A percentile compares a stretch with the other conserved stretches of the same genome.
phyloP scores from a whole-genome alignment of 352 stramenopile species.

The Phytophthora sp. region DNA sequence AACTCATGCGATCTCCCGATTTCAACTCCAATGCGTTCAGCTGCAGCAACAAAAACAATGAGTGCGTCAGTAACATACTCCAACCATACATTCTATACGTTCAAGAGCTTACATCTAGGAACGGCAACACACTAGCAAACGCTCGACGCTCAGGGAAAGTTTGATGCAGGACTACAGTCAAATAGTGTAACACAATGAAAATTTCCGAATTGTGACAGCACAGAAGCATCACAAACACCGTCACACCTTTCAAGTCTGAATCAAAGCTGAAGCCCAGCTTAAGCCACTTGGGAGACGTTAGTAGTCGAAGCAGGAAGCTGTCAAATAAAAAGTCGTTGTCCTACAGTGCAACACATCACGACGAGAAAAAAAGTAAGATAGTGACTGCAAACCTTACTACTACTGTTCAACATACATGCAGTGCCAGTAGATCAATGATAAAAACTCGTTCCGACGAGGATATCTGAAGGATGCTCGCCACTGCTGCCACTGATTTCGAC shows the following conservation, averaged over 20 bases:
- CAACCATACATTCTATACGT: background rate
- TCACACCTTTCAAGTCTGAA: constrained; percentile 67
- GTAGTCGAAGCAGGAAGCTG: constrained; percentile 44
- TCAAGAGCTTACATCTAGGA: constrained; percentile 50
- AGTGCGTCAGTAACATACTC: constrained; percentile 1
- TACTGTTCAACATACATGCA: constrained; percentile 50
- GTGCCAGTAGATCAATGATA: constrained; percentile 58
- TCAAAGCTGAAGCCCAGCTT: constrained; percentile 77
- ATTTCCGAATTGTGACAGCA: background rate
- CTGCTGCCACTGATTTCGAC: constrained; percentile 30
- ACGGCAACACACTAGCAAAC: constrained; percentile 45
- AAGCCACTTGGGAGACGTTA: constrained; percentile 43
- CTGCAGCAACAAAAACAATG: constrained; percentile 15
- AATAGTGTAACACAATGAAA: no score
- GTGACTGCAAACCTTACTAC: background rate
- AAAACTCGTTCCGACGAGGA: constrained; percentile 52
- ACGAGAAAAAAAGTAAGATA: constrained; percentile 4
- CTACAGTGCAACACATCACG: constrained; percentile 25
- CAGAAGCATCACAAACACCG: background rate
- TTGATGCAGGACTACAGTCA: constrained; percentile 65
- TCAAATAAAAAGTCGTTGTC: constrained; percentile 56
- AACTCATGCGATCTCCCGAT: constrained; percentile 22
- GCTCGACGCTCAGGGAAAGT: constrained; percentile 63
- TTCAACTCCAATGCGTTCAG: constrained; percentile 41
- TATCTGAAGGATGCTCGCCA: constrained; percentile 74